These are phyloP conservation scores for Berberis thunbergii DNA, from an alignment of 164 flowering plant genomes.

Conservation along the genomic window DNA sequence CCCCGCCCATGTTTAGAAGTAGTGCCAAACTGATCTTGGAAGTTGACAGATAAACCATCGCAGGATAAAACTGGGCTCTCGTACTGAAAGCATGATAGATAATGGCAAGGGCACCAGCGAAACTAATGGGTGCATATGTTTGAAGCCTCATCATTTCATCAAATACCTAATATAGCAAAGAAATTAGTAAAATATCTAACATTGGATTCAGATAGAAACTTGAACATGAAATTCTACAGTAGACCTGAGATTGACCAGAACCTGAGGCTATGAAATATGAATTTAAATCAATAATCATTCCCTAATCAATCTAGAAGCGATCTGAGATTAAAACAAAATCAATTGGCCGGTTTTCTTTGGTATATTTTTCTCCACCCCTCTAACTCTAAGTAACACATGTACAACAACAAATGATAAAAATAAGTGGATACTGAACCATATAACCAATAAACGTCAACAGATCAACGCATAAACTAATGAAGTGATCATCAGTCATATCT, in stretches of 20 bases:
- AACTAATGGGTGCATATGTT: constrained; percentile 72
- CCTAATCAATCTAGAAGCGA: too few species aligned
- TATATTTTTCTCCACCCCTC: too few species aligned
- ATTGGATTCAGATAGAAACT: not conserved
- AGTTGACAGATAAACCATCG: constrained; percentile 83
- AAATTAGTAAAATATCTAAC: not conserved
- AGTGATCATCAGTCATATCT: not conserved
- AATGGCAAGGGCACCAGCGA: constrained; percentile 54
- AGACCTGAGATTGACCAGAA: too few species aligned
- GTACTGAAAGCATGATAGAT: constrained; percentile 86
- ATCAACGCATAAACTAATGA: not conserved
- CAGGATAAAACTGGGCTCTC: constrained; percentile 92
- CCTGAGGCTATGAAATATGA: too few species aligned
- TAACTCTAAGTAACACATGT: too few species aligned
- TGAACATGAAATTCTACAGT: not conserved
- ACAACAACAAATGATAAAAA: too few species aligned
- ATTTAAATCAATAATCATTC: too few species aligned
- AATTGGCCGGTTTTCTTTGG: too few species aligned
- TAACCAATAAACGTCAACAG: not conserved
- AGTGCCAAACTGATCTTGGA: constrained; percentile 89
- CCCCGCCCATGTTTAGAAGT: constrained; percentile 88
- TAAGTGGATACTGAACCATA: not conserved
- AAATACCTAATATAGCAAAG: not conserved
- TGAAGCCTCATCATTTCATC: constrained; percentile 70
- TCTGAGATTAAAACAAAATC: too few species aligned